Evolutionary conservation across 2,329 filamentous ascomycete genomes (phyloP).

Genomic region (Chrysoporthe austroafricana): DNA sequence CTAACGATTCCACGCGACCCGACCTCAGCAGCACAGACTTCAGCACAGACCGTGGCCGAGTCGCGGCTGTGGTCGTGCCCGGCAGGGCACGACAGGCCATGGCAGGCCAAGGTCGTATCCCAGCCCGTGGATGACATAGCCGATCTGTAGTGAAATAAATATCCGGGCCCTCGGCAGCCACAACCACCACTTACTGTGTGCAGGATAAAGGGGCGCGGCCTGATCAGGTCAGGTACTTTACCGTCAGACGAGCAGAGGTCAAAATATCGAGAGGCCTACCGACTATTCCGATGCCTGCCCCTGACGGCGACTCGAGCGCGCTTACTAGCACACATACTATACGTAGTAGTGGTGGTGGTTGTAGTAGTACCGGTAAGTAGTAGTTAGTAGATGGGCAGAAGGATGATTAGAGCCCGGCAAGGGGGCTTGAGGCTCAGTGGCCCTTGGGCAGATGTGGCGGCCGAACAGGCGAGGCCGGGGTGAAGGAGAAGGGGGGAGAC

Average conservation of each 20-base stretch:
- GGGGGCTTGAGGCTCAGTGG: background rate
- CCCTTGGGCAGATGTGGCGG: background rate
- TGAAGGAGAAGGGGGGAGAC: background rate
- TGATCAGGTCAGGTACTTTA: no score
- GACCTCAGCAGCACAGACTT: no score
- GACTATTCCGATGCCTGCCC: no score
- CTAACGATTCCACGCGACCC: background rate
- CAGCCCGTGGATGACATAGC: background rate
- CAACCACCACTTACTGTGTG: background rate
- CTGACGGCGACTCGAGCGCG: no score
- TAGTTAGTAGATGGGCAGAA: background rate
- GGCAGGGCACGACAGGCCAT: background rate
- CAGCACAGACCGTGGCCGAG: background rate
- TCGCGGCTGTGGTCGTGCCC: background rate
- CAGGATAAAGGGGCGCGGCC: no score
- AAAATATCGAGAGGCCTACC: no score
- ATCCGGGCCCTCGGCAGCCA: background rate
- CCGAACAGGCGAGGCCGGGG: background rate
- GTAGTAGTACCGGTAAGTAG: background rate
- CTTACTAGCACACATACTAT: no score
- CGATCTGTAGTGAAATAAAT: background rate
- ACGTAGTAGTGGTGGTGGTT: background rate
- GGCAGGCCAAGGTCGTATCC: background rate
- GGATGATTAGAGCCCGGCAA: background rate
- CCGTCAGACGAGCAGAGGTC: no score